A percentile compares a stretch with the other conserved stretches of the same genome.
Conservation (phyloP, 2,329 filamentous ascomycete genomes). For the Penicillium digitatum region DNA sequence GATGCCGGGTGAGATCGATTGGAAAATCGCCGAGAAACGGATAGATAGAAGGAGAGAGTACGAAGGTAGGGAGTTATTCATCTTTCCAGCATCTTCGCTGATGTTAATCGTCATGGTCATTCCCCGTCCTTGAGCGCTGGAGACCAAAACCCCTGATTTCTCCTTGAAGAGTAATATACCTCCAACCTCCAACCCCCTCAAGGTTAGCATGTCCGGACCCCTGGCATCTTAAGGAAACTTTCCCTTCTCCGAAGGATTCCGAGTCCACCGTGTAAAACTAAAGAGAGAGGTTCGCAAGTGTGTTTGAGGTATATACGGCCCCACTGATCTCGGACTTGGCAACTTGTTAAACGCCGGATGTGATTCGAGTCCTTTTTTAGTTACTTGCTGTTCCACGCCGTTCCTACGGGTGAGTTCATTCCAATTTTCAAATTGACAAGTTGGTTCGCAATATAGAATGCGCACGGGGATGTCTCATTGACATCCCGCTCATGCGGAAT, state of each 20-base stretch:
- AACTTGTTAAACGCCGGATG: background rate
- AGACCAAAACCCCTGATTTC: background rate
- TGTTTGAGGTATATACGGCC: conserved; percentile 33
- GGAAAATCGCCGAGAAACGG: background rate
- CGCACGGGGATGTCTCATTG: background rate
- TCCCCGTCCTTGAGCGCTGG: background rate
- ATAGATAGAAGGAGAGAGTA: background rate
- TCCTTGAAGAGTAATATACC: background rate
- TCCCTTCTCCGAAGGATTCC: background rate
- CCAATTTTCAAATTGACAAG: background rate
- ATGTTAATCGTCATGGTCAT: background rate
- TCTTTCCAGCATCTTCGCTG: background rate
- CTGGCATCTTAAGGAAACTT: background rate
- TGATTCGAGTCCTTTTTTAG: background rate
- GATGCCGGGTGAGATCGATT: background rate
- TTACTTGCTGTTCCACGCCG: background rate
- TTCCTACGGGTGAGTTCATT: background rate
- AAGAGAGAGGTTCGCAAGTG: conserved; percentile 26
- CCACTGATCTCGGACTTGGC: conserved; percentile 27
- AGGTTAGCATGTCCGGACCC: background rate
- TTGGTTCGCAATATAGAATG: background rate
- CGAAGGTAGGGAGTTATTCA: background rate
- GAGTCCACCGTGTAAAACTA: background rate
- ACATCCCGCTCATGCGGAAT: too few relatives aligned
- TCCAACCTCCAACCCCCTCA: background rate